Evolutionary conservation across 116 monocot species (phyloP), one percentile per base, ranked within the genome.

Genomic region (Cymodocea nodosa): DNA sequence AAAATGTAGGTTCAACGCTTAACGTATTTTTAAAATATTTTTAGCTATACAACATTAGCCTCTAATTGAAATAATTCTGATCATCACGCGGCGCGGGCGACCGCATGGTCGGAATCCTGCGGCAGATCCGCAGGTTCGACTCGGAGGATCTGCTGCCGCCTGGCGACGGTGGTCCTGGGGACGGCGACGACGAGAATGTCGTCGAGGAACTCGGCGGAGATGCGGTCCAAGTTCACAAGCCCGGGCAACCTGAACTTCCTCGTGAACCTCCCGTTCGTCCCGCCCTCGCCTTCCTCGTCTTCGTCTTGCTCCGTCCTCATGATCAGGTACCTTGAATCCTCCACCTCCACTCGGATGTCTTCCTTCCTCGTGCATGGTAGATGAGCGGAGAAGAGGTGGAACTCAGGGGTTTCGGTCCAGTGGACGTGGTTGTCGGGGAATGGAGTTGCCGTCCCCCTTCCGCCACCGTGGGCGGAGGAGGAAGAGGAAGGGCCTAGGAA

Each of bases 321-420:
- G 18, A 80, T 65, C 18, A 92, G 40, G 83, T 92, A 92, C 11
- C 55, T 35, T 4, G 82, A 78, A 68, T 87, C 87, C 74, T 87
- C 88, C 63, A 92, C 67, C 75, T 92, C 88, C 62, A 87, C 92
- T 52, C 83, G 74, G 11, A 92, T 81, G 50, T 92, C 88, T 48
- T 87, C 85, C 67, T 81, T 92, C 63, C 74, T 78, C 69, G 73
- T 54, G 19, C 88, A 88, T 85, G 13, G 30, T 11, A 44, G 44
- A 44, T 44, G 44, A 44, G 44, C 44, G 11, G 11, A 44, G 44
- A 30, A 30, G 30, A 30, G 30, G 30, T 30, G 30, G 2, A 3
- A 30, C 3, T 44, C 9, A 6, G 6, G 44, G 44, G 44, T 8
- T 44, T 44, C 9, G 0, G 44, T 44, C 44, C 44, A 44, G 4